Percentiles rank a stretch among this genome's conserved stretches.
phyloP scores from a whole-genome alignment of 176 grass and related monocot species.

The Triticum urartu region DNA sequence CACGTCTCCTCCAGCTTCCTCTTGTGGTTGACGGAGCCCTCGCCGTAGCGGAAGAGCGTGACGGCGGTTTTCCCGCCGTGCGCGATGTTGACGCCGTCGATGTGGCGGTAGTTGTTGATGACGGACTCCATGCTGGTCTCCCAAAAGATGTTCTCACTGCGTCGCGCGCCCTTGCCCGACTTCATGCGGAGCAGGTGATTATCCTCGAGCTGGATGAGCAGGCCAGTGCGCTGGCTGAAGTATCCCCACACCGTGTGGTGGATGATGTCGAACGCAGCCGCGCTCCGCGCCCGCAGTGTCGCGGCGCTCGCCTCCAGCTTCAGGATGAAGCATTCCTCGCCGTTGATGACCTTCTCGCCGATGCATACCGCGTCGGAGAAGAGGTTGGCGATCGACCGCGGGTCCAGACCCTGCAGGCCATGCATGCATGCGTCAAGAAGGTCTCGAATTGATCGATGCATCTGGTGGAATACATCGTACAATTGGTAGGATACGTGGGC shows the following conservation, averaged over 20 bases:
- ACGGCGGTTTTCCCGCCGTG: slow-evolving; percentile 74
- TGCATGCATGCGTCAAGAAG: not conserved
- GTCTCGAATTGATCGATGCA: not conserved
- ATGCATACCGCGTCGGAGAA: slow-evolving; percentile 94
- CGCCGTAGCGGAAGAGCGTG: slow-evolving; percentile 87
- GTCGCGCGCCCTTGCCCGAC: slow-evolving; percentile 57
- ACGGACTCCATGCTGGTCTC: slow-evolving; percentile 91
- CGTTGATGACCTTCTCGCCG: slow-evolving; percentile 82
- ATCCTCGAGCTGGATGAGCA: slow-evolving; percentile 94
- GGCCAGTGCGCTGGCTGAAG: slow-evolving; percentile 97
- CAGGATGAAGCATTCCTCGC: slow-evolving; percentile 96
- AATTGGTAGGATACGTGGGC: not conserved
- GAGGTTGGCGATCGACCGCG: slow-evolving; percentile 77
- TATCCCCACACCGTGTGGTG: slow-evolving; percentile 97
- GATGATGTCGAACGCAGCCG: slow-evolving; percentile 80
- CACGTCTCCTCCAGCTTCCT: slow-evolving; percentile 92
- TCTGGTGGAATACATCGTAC: not conserved
- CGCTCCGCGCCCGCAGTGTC: slow-evolving; percentile 63
- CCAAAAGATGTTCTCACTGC: slow-evolving; percentile 90
- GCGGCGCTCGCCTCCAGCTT: slow-evolving; percentile 75
- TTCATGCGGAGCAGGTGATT: slow-evolving; percentile 93
- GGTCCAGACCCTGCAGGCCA: slow-evolving; percentile 65
- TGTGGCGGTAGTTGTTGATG: slow-evolving; percentile 84
- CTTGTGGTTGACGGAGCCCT: slow-evolving; percentile 96
- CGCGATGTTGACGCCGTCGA: slow-evolving; percentile 87